Evolutionary conservation across 345 rosid genomes (phyloP).

Genomic region (Conringia planisiliqua): DNA sequence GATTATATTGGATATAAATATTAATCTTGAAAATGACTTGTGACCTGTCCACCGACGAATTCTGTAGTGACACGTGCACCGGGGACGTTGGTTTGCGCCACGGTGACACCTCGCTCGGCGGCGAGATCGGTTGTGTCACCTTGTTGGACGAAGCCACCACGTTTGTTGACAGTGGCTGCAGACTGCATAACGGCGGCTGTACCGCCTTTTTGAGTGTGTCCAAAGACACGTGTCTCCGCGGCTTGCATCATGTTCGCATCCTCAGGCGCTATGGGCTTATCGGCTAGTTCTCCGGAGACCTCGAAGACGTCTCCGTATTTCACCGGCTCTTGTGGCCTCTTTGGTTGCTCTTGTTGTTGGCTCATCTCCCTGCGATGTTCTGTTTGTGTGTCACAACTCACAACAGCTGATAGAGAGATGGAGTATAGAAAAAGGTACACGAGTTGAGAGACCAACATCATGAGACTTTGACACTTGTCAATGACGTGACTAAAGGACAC

Average conservation of each 20-base stretch:
- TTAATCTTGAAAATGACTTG: background rate
- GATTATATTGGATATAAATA: background rate
- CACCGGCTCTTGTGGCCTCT: constrained; percentile 46
- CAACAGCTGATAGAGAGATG: background rate
- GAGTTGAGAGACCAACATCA: background rate
- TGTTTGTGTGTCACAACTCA: background rate
- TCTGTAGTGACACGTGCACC: constrained; percentile 56
- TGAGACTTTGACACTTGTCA: background rate
- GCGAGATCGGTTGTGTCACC: constrained; percentile 38
- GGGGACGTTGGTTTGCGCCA: constrained; percentile 51
- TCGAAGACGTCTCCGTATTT: constrained; percentile 57
- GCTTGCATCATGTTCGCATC: constrained; percentile 79
- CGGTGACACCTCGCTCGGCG: constrained; percentile 47
- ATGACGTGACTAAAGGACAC: constrained; percentile 7
- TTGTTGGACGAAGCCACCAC: constrained; percentile 49
- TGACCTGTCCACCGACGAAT: constrained; percentile 60
- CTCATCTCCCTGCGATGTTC: constrained; percentile 43
- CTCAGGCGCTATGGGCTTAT: constrained; percentile 50
- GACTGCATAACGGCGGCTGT: constrained; percentile 61
- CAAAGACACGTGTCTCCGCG: constrained; percentile 57
- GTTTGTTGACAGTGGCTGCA: constrained; percentile 56
- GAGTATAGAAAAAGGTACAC: background rate
- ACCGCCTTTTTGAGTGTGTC: constrained; percentile 59
- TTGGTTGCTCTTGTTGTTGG: constrained; percentile 64
- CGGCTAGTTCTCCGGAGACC: constrained; percentile 53